These are phyloP conservation scores for Leccinellum albellum DNA, from an alignment of 768 basidiomycete species.

Conservation along the genomic window DNA sequence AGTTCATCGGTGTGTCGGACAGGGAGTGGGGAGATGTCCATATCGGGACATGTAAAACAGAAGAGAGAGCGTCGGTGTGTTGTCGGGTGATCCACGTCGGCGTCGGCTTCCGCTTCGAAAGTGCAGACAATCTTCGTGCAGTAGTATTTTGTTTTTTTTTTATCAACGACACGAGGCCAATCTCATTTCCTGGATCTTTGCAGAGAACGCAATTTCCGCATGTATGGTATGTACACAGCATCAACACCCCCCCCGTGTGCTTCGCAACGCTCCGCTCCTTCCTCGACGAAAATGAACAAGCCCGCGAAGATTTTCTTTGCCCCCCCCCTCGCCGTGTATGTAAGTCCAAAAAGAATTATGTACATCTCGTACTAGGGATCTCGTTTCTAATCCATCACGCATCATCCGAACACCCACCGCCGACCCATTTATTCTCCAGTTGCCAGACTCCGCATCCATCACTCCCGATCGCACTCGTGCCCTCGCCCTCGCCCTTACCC, in stretches of 20 bases:
- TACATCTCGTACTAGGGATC: constrained; percentile 14
- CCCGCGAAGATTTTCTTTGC: constrained; percentile 29
- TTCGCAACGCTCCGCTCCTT: constrained; percentile 14
- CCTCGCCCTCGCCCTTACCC: constrained; percentile 33
- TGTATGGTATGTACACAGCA: constrained; percentile 24
- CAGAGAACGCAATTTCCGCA: constrained; percentile 31
- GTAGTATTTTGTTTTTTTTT: neutral
- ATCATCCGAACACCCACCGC: constrained; percentile 27
- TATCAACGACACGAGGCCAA: constrained; percentile 16
- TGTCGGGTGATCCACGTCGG: constrained; percentile 5
- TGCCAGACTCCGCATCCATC: constrained; percentile 25
- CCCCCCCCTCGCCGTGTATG: constrained; percentile 18
- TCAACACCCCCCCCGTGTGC: constrained; percentile 9
- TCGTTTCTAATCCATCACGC: constrained; percentile 22
- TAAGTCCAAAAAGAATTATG: constrained; percentile 17
- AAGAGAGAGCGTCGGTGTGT: neutral
- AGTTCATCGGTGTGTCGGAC: constrained; percentile 4
- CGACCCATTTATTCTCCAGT: constrained; percentile 31
- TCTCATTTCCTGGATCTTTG: constrained; percentile 1
- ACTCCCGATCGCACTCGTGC: constrained; percentile 31
- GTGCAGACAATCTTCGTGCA: too few species aligned
- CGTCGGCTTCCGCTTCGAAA: too few species aligned
- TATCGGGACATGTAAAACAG: neutral
- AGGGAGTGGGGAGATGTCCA: neutral
- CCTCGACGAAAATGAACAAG: constrained; percentile 8